Evolutionary conservation across 2,329 filamentous ascomycete species (phyloP).

Genomic region (Sporothrix luriei): DNA sequence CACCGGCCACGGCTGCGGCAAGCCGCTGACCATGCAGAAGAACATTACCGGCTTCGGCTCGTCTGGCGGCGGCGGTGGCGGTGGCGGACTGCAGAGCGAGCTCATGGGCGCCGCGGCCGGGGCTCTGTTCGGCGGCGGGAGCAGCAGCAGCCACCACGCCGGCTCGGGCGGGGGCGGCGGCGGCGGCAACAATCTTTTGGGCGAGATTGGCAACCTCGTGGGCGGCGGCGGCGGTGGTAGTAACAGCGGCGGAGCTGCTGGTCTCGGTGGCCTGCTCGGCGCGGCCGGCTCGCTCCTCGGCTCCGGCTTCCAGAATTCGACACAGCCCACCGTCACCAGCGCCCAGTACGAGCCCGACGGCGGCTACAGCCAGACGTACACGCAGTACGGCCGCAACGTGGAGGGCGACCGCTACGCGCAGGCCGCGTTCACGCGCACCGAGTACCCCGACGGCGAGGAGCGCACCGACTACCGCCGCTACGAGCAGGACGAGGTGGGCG

Average conservation of each 20-base stretch:
- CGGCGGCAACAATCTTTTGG: constrained; percentile 27
- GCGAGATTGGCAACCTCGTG: constrained; percentile 10
- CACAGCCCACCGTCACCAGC: constrained; percentile 52
- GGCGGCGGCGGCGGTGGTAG: neutral
- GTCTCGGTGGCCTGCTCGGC: constrained; percentile 70
- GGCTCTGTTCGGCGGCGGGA: constrained; percentile 51
- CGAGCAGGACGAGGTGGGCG: constrained; percentile 51
- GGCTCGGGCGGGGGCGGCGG: constrained; percentile 30
- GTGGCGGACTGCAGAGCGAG: constrained; percentile 56
- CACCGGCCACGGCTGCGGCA: constrained; percentile 77
- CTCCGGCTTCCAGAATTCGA: constrained; percentile 50
- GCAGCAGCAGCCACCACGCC: constrained; percentile 44
- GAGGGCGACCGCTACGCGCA: constrained; percentile 60
- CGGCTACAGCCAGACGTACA: constrained; percentile 62
- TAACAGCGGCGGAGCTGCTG: constrained; percentile 45
- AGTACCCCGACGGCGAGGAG: constrained; percentile 59
- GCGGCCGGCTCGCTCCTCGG: constrained; percentile 67
- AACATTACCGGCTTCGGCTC: constrained; percentile 47
- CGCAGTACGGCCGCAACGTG: constrained; percentile 60
- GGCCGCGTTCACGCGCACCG: constrained; percentile 61
- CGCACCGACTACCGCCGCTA: constrained; percentile 64
- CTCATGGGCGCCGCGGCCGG: constrained; percentile 60
- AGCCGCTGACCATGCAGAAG: constrained; percentile 78
- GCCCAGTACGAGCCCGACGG: constrained; percentile 57
- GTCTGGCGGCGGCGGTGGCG: constrained; percentile 45